Percentiles rank a stretch among this genome's conserved stretches.
phyloP scores from a whole-genome alignment of 306 rosid genomes.

The Quillaja saponaria region DNA sequence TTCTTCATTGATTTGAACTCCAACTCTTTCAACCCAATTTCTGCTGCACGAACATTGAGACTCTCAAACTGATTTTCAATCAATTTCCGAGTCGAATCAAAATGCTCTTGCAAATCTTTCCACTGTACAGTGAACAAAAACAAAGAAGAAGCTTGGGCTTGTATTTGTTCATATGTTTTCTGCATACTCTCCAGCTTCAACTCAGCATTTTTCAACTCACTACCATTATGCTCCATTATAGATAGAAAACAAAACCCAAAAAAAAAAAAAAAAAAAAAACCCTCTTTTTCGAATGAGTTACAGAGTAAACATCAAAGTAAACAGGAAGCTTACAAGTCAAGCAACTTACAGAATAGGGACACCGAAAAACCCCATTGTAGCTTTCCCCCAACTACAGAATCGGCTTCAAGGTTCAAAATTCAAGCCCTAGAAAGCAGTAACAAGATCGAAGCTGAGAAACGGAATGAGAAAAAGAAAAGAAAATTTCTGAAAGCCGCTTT shows the following conservation, averaged over 20 bases:
- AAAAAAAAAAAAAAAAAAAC: not conserved
- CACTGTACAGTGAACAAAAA: slow-evolving; percentile 36
- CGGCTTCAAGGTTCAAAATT: no score
- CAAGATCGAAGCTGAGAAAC: no score
- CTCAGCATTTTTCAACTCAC: slow-evolving; percentile 30
- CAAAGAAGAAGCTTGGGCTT: slow-evolving; percentile 34
- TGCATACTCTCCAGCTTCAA: slow-evolving; percentile 35
- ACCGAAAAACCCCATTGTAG: no score
- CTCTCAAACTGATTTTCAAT: slow-evolving; percentile 6
- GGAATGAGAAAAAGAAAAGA: no score
- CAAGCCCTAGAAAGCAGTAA: no score
- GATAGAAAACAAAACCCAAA: slow-evolving; percentile 12
- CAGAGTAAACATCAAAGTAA: no score
- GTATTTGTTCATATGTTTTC: slow-evolving; percentile 34
- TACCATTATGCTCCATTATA: slow-evolving; percentile 35
- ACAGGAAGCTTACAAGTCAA: no score
- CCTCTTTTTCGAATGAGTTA: no score
- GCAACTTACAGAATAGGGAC: no score
- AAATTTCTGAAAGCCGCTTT: no score
- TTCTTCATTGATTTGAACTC: not conserved
- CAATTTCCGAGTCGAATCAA: slow-evolving; percentile 31
- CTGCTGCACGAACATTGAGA: slow-evolving; percentile 26
- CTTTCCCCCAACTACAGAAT: no score
- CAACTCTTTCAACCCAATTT: slow-evolving; percentile 24
- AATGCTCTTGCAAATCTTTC: slow-evolving; percentile 53